These are phyloP conservation scores for Yamadazyma sp. DNA, from an alignment of 805 yeast species.

Conservation along the genomic window DNA sequence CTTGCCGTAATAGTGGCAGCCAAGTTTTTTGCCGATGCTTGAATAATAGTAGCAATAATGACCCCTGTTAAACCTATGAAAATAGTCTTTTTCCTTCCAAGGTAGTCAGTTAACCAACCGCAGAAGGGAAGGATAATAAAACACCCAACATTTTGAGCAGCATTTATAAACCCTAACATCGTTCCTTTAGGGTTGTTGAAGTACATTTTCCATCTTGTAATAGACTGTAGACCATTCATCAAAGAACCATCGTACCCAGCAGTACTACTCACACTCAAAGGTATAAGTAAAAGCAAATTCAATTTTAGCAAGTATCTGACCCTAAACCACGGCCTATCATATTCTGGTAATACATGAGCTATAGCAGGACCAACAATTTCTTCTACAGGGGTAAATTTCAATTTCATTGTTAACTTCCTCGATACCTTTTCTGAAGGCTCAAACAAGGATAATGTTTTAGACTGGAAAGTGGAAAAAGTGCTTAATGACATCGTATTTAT, in stretches of 20 bases:
- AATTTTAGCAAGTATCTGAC: slow-evolving; percentile 15
- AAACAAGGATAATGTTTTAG: neutral
- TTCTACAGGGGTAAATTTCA: slow-evolving; percentile 13
- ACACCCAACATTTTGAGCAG: slow-evolving; percentile 30
- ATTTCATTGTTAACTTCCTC: slow-evolving; percentile 13
- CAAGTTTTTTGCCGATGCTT: slow-evolving; percentile 27
- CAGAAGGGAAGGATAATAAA: slow-evolving; percentile 26
- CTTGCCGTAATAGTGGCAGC: slow-evolving; percentile 41
- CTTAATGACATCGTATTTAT: slow-evolving; percentile 1
- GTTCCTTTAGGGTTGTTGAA: slow-evolving; percentile 40
- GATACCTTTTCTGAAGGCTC: no score
- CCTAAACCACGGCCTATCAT: slow-evolving; percentile 16
- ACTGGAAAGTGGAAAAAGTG: neutral
- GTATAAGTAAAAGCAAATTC: slow-evolving; percentile 15
- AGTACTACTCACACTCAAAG: slow-evolving; percentile 35
- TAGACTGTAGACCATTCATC: slow-evolving; percentile 47
- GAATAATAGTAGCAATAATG: slow-evolving; percentile 31
- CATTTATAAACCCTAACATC: slow-evolving; percentile 38
- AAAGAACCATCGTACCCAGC: slow-evolving; percentile 47
- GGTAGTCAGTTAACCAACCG: slow-evolving; percentile 29
- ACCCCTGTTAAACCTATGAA: slow-evolving; percentile 24
- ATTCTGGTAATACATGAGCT: slow-evolving; percentile 17
- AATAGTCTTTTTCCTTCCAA: slow-evolving; percentile 38
- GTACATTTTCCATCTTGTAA: slow-evolving; percentile 37
- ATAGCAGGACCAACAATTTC: slow-evolving; percentile 20